These are phyloP conservation scores for Penicillium fimorum DNA, from an alignment of 495 filamentous ascomycete species.

Conservation along the genomic window DNA sequence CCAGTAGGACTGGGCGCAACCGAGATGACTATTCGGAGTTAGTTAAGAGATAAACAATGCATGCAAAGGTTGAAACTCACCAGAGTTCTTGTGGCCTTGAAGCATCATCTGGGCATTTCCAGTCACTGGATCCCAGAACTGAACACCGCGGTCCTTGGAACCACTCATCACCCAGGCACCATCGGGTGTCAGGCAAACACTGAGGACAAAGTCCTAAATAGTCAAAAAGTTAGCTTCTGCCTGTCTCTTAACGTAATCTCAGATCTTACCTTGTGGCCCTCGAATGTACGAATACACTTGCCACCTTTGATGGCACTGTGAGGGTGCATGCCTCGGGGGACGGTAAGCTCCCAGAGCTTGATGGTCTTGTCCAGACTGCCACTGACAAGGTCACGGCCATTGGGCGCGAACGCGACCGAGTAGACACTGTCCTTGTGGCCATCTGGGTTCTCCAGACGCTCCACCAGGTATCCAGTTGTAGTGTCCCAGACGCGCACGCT, in stretches of 20 bases:
- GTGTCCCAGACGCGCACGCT: conserved; percentile 90
- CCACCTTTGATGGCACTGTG: conserved; percentile 68
- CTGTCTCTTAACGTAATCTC: background rate
- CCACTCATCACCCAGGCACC: conserved; percentile 88
- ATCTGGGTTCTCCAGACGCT: conserved; percentile 79
- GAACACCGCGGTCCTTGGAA: conserved; percentile 86
- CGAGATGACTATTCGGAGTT: conserved; percentile 63
- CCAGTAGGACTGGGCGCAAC: conserved; percentile 82
- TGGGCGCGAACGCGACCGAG: conserved; percentile 85
- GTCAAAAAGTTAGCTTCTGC: conserved; percentile 12
- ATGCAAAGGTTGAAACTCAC: conserved; percentile 37
- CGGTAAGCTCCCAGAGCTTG: conserved; percentile 88
- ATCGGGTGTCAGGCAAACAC: conserved; percentile 84
- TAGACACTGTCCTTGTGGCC: conserved; percentile 94
- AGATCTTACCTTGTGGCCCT: conserved; percentile 77
- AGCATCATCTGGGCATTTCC: conserved; percentile 89
- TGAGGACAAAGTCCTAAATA: conserved; percentile 83
- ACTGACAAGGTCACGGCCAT: conserved; percentile 81
- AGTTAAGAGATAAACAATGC: background rate
- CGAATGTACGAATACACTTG: conserved; percentile 83
- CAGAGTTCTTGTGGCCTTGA: conserved; percentile 88
- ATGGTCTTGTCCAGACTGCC: conserved; percentile 92
- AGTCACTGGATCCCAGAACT: conserved; percentile 89
- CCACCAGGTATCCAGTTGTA: conserved; percentile 73
- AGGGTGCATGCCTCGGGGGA: conserved; percentile 61